These are phyloP conservation scores for Odontarrhena argentea DNA, from an alignment of 345 rosid genomes.

Conservation along the genomic window DNA sequence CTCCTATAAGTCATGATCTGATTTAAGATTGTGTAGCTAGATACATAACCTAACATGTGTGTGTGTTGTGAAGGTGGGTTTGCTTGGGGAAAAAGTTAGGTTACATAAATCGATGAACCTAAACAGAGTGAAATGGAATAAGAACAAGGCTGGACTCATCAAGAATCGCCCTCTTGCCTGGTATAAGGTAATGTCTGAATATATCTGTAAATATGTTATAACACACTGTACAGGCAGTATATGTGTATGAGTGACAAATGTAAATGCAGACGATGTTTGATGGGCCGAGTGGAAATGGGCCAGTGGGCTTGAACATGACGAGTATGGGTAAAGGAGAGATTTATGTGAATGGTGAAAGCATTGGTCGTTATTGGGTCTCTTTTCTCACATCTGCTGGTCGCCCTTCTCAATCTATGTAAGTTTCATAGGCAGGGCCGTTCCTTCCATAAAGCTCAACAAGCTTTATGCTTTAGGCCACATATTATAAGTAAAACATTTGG, in stretches of 20 bases:
- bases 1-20: background rate
- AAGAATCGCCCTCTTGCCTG: slow-evolving; percentile 58
- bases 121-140: slow-evolving; percentile 55
- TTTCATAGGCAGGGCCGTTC: too few species aligned
- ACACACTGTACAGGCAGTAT: background rate
- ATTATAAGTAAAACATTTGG: too few species aligned
- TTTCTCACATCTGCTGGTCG: slow-evolving; percentile 57
- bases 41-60: slow-evolving; percentile 17
- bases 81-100: slow-evolving; percentile 64
- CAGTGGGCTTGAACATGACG: slow-evolving; percentile 59
- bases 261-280: slow-evolving; percentile 56
- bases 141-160: slow-evolving; percentile 36
- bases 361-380: slow-evolving; percentile 88
- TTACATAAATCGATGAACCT: slow-evolving; percentile 44
- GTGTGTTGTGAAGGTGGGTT: slow-evolving; percentile 54
- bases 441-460: too few species aligned
- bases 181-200: slow-evolving; percentile 69
- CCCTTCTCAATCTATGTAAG: slow-evolving; percentile 73
- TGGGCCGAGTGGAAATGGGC: slow-evolving; percentile 55
- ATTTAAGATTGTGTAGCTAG: background rate
- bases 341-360: slow-evolving; percentile 83
- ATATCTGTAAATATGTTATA: background rate
- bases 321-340: slow-evolving; percentile 89
- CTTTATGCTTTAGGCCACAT: too few species aligned
- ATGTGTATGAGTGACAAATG: background rate